Base-by-base conservation (phyloP, 108 stramenopile species). In the Cylindrotheca fusiformis region DNA sequence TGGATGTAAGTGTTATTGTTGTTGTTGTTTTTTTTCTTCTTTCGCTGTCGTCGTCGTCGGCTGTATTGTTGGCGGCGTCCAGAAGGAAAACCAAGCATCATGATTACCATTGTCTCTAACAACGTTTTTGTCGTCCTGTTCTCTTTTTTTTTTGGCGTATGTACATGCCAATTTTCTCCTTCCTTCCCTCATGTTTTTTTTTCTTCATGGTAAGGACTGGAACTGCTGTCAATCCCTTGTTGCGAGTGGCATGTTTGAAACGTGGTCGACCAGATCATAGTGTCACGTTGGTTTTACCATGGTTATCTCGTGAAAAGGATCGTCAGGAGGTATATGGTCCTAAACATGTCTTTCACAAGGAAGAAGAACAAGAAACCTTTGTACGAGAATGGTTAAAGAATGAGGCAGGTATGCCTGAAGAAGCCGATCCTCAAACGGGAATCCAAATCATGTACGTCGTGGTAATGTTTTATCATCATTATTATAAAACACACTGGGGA, bases 221-320 rank as follows among this genome's bases (percentile, higher is more conserved):
- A 18, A 93, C 91, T 12, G 86, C 87, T 48, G 90, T 95, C 58
- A 93, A 93, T 65, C 91, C 94, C 2, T 66, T 93, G 0, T 63
- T 63, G 8, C 45, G 57, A 2, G 87, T 67, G 1, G 45, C 68
- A 52, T 65, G 65, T 69, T 33, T 69, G 85, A 48, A 60, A 56
- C 19, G 72, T 69, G 60, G 74, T 24, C 29, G 83, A 59, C 55
- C 67, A 0, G 51, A 66, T 57, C 60, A 74, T 26, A 10, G 48
- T 1, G 84, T 94, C 8, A 89, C 88, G 2, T 60, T 96, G 31
- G 53, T 91, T 51, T 68, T 96, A 0, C 96, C 96, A 0, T 96
- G 93, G 91, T 69, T 93, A 44, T 85, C 81, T 49, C 57, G 63
- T 25, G 60, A 33, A 23, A 52, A 75, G 56, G 90, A 94, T 60